Evolutionary conservation across 1,284 basidiomycete species (phyloP).

Genomic region (Cystobasidiaceae sp.): DNA sequence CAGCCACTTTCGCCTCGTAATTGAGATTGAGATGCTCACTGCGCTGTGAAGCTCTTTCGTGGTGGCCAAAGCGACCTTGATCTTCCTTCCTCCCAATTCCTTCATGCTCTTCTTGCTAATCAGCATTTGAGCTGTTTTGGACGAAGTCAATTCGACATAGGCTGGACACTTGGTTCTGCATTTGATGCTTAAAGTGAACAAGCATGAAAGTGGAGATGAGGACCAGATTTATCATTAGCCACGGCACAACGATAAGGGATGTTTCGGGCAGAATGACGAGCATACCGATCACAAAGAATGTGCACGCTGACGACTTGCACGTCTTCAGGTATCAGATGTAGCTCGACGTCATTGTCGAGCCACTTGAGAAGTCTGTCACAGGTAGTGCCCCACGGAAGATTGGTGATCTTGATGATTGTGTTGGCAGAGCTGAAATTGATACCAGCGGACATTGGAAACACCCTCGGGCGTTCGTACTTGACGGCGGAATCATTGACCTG

Average conservation of each 20-base stretch:
- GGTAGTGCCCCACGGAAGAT: slow-evolving; percentile 14
- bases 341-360: slow-evolving; percentile 5
- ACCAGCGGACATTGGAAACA: slow-evolving; percentile 1
- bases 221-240: background rate
- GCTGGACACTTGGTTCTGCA: slow-evolving; percentile 20
- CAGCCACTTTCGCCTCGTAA: no score
- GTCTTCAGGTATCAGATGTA: background rate
- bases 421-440: background rate
- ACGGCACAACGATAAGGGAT: no score
- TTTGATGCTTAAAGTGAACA: slow-evolving; percentile 17
- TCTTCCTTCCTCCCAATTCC: background rate
- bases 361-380: background rate
- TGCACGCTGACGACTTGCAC: slow-evolving; percentile 15
- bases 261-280: background rate
- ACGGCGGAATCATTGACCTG: no score
- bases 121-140: background rate
- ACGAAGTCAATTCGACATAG: slow-evolving; percentile 2
- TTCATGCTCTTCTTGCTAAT: background rate
- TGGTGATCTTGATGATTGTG: slow-evolving; percentile 5
- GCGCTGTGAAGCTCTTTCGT: background rate
- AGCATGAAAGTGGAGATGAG: background rate
- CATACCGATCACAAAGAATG: slow-evolving; percentile 25
- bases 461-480: background rate
- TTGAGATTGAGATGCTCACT: background rate
- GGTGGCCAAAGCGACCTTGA: slow-evolving; percentile 1